Percentiles rank a stretch among this genome's conserved stretches.
Conservation (phyloP, 768 basidiomycete species). For the Grammothele lineata region DNA sequence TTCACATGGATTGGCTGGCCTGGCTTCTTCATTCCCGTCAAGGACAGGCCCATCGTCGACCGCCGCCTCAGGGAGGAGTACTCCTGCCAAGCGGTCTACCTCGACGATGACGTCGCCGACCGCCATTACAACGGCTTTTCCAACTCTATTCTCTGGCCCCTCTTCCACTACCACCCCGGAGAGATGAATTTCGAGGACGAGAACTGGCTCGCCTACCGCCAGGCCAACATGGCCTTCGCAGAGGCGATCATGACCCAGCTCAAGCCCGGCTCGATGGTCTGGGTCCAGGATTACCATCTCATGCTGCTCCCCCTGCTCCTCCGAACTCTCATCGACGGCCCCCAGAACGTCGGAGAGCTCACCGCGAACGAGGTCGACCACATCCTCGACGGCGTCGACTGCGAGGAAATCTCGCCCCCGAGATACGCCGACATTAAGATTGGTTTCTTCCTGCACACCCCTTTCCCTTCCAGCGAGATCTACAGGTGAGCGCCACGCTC, state of each 20-base stretch:
- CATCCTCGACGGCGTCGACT: conserved; percentile 69
- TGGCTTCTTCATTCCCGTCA: conserved; percentile 88
- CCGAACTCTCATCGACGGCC: conserved; percentile 82
- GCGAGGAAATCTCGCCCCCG: conserved; percentile 37
- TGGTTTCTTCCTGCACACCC: conserved; percentile 98
- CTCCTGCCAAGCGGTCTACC: conserved; percentile 95
- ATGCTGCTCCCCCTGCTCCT: conserved; percentile 97
- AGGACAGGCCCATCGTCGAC: conserved; percentile 90
- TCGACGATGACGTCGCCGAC: conserved; percentile 98
- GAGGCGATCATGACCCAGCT: conserved; percentile 80
- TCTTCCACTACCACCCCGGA: conserved; percentile 99
- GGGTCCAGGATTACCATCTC: conserved; percentile 98
- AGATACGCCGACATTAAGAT: conserved; percentile 77
- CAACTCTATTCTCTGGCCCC: conserved; percentile 98
- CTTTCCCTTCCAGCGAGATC: conserved; percentile 96
- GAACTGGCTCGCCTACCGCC: conserved; percentile 96
- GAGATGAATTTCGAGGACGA: conserved; percentile 99
- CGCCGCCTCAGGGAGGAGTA: conserved; percentile 91
- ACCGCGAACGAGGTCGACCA: conserved; percentile 58
- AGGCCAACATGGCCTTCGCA: conserved; percentile 94
- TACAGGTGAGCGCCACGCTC: conserved; percentile 62
- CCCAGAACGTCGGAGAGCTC: conserved; percentile 49
- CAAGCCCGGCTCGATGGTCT: conserved; percentile 88
- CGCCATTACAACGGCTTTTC: conserved; percentile 98
- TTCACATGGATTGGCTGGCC: conserved; percentile 99